Base-by-base conservation (phyloP, 2,329 filamentous ascomycete species). In the Fusarium sp. region DNA sequence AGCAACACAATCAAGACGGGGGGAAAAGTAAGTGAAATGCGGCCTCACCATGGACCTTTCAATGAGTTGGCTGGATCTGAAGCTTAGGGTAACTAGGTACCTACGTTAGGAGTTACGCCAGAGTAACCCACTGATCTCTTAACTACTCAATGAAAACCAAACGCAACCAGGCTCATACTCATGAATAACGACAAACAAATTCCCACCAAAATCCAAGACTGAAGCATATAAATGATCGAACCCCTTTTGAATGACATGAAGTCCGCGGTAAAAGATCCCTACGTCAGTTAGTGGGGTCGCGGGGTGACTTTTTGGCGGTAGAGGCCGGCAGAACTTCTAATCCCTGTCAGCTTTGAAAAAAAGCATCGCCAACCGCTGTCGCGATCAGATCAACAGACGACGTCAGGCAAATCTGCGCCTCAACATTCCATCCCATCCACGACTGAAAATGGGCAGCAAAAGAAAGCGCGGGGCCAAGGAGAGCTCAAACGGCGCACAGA, bases 381-480 rank as follows among this genome's bases (percentile, higher is more conserved):
- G 63, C 41, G 52, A 60, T 55, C 60, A 49, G 57, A 45, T 58
- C 46, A 51, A 43, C 14, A 32, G 39, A 38, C 31, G 21, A 42
- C n/a, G 13, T 31, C 50, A 35, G 45, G 37, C 35, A 45, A 54
- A 37, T 55, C n/a, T 37, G 47, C 44, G 53, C 42, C 39, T 48
- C 36, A 44, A 37, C 27, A n/a, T n/a, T 13, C 13, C 17, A 36
- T 25, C 42, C 42, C 43, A 39, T 39, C 48, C 33, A 57, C 38
- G 6, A 15, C 35, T 23, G 36, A 69, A 37, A 46, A 76, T 76
- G 73, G 73, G 68, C 19, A 71, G 66, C 45, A 77, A 77, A 67
- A 64, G 74, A 52, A 77, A 77, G 66, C 70, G 73, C 49, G 70
- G 66, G 42, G 60, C 70, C 47, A 76, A 76, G 44, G 71, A 71